Evolutionary conservation across 306 rosid genomes (phyloP), one percentile per base, ranked within the genome.

Genomic region (Prosopis cineraria): DNA sequence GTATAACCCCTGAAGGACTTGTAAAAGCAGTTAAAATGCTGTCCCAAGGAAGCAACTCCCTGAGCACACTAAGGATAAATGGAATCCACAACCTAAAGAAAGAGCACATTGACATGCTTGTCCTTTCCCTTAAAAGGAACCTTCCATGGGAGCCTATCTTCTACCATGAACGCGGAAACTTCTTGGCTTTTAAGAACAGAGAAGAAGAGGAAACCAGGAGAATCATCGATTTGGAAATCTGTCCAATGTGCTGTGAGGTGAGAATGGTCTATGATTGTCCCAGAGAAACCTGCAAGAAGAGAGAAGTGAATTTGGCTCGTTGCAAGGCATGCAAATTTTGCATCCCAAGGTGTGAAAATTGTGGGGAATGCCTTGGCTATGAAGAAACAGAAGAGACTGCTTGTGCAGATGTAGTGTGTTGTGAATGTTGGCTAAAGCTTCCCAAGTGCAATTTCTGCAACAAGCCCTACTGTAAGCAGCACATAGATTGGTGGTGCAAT

Each of bases 391-490:
- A 89, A 74, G 92, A 83, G 33, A 72, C 84, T 79, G 91, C 85
- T 7, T 92, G 98, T 81, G 84, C 56, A 70, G 92, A 88, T 74
- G 19, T 27, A 33, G 67, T 92, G 80, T 91, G 98, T 59, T 69
- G 81, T 44, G 67, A 81, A 44, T 95, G 98, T 75, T 92, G 98
- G 97, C 89, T 91, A 31, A 73, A 24, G 60, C 89, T 88, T 80
- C 97, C 97, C 11, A 92, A 95, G 75, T 95, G 98, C 80, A 84
- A 77, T 74, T 86, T 80, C 74, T 95, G 98, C 79, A 90, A 92
- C 85, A 91, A 83, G 81, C 91, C 98, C 22, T 91, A 91, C 25
- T 95, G 98, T 30, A 89, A 59, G 75, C 87, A 73, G 68, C 98
- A 95, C 44, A 60, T 79, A 43, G 27, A 76, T 43, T 74, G 82